Evolutionary conservation across 1,139 yeast species (phyloP).

Genomic region (Candida sojae): DNA sequence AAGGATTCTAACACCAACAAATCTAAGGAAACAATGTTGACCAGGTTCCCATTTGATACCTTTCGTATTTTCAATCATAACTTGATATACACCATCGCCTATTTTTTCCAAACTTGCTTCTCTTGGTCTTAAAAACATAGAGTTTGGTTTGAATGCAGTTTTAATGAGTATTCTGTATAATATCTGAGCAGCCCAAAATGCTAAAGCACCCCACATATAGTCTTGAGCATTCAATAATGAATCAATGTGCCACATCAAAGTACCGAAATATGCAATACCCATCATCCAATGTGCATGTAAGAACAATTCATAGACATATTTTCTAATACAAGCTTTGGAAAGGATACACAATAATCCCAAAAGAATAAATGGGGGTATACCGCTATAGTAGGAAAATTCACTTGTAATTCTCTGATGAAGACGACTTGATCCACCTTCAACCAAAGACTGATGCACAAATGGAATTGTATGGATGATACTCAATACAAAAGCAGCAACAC

Average conservation of each 20-base stretch:
- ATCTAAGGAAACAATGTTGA: constrained; percentile 58
- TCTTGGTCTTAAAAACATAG: constrained; percentile 48
- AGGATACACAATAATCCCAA: constrained; percentile 48
- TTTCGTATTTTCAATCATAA: constrained; percentile 38
- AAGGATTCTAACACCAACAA: constrained; percentile 44
- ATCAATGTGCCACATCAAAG: constrained; percentile 53
- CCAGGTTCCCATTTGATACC: constrained; percentile 58
- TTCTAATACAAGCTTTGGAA: constrained; percentile 48
- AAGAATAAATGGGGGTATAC: constrained; percentile 47
- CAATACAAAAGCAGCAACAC: constrained; percentile 46
- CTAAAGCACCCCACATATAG: constrained; percentile 59
- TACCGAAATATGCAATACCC: constrained; percentile 55
- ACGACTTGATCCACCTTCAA: constrained; percentile 51
- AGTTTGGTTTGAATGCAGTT: constrained; percentile 48
- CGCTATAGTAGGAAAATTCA: constrained; percentile 26
- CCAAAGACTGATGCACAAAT: constrained; percentile 45
- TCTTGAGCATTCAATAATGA: constrained; percentile 39
- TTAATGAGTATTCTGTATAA: constrained; percentile 53
- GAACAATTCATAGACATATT: constrained; percentile 51
- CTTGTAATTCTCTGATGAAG: constrained; percentile 20
- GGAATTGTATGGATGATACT: constrained; percentile 58
- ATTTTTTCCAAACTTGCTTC: constrained; percentile 36
- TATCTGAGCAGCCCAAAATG: constrained; percentile 56
- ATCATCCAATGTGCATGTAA: constrained; percentile 60
- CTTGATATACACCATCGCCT: constrained; percentile 39